Conservation (phyloP, 1,284 basidiomycete species). For the Tilletia caries region DNA sequence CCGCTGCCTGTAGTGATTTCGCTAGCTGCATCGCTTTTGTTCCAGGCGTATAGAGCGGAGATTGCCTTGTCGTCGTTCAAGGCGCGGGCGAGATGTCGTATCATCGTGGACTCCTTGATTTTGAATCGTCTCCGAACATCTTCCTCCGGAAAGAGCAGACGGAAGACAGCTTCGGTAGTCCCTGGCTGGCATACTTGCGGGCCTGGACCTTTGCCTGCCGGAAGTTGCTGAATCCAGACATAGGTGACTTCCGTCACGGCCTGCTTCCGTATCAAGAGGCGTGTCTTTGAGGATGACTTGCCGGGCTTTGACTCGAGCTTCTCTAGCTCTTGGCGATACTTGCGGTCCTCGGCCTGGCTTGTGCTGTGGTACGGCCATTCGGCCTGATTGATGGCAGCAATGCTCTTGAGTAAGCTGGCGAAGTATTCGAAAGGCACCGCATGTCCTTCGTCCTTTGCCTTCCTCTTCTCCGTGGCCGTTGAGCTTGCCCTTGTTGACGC, state of each 20-base stretch:
- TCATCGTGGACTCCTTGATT: background rate
- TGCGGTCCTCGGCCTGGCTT: background rate
- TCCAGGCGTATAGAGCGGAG: background rate
- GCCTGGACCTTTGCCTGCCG: background rate
- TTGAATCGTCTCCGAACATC: background rate
- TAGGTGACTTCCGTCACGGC: background rate
- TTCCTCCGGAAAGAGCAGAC: constrained; percentile 4
- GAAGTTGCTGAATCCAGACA: background rate
- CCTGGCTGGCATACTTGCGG: constrained; percentile 4
- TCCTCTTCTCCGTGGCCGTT: background rate
- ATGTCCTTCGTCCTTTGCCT: background rate
- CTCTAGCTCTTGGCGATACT: background rate
- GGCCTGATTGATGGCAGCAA: constrained; percentile 1
- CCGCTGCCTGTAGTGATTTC: background rate
- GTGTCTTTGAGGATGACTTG: background rate
- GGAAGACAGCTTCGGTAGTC: background rate
- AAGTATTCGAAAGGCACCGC: constrained; percentile 11
- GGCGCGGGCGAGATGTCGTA: background rate
- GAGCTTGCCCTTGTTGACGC: background rate
- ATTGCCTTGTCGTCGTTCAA: background rate
- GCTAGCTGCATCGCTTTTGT: too few relatives aligned
- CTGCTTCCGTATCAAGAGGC: background rate
- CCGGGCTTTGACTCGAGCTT: background rate
- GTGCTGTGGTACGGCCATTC: background rate
- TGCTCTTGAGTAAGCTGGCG: background rate